These are phyloP conservation scores for Rusavskia elegans DNA, from an alignment of 495 filamentous ascomycete genomes.

Conservation along the genomic window DNA sequence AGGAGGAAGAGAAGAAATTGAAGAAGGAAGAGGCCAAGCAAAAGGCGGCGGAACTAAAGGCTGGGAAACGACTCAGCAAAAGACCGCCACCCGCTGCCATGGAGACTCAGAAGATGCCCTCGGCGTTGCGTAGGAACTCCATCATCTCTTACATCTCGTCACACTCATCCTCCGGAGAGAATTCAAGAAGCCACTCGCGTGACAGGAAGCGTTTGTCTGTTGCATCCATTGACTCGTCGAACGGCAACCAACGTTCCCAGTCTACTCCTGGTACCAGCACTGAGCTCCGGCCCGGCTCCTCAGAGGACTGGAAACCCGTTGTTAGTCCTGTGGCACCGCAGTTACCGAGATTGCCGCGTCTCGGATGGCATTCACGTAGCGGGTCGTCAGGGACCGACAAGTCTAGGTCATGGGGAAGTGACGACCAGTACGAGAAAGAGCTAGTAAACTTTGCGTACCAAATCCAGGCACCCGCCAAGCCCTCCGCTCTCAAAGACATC, in stretches of 20 bases:
- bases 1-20: slow-evolving; percentile 7
- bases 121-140: slow-evolving; percentile 11
- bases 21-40: slow-evolving; percentile 13
- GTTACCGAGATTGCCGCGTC: slow-evolving; percentile 9
- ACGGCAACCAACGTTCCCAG: slow-evolving; percentile 5
- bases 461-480: slow-evolving; percentile 1
- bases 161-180: slow-evolving; percentile 7
- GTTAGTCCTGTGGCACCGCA: slow-evolving; percentile 11
- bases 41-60: slow-evolving; percentile 1
- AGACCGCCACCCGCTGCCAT: slow-evolving; percentile 16
- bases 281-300: neutral
- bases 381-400: slow-evolving; percentile 6
- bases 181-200: slow-evolving; percentile 6
- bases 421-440: slow-evolving; percentile 11
- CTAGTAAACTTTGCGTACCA: slow-evolving; percentile 13
- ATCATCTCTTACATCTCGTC: slow-evolving; percentile 9
- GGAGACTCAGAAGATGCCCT: slow-evolving; percentile 16
- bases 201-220: slow-evolving; percentile 9
- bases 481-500: neutral
- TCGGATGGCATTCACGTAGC: slow-evolving; percentile 9
- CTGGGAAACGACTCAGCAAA: slow-evolving; percentile 11
- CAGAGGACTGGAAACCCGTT: slow-evolving; percentile 3
- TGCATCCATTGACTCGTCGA: slow-evolving; percentile 8
- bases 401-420: slow-evolving; percentile 4
- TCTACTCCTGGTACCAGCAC: slow-evolving; percentile 8